Percentiles rank a stretch among this genome's conserved stretches.
Evolutionary conservation across 2,329 filamentous ascomycete genomes (phyloP).

Genomic region (Cadophora luteo-olivacea): DNA sequence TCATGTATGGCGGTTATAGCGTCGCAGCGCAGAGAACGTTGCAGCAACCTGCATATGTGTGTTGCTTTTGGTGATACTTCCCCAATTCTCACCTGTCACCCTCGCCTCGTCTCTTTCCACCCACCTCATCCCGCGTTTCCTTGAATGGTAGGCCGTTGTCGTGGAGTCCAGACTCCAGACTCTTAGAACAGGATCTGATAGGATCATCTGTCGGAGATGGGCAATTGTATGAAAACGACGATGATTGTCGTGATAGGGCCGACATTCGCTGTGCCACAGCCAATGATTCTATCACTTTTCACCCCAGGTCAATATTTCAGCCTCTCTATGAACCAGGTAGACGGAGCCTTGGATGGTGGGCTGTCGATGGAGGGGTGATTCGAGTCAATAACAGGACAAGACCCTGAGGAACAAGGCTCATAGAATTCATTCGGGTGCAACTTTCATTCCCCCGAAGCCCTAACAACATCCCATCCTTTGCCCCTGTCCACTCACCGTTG

Average conservation of each 20-base stretch:
- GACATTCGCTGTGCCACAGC: neutral
- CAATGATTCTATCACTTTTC: neutral
- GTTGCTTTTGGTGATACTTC: constrained; percentile 10
- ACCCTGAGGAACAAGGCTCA: constrained; percentile 12
- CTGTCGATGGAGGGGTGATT: neutral
- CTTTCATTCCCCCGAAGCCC: neutral
- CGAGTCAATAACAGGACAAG: neutral
- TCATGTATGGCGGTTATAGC: constrained; percentile 9
- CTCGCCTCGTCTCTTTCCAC: neutral
- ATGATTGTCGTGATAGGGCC: constrained; percentile 14
- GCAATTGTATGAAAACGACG: neutral
- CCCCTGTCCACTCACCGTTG: neutral
- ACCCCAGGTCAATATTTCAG: constrained; percentile 22
- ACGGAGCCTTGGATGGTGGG: neutral
- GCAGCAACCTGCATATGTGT: constrained; percentile 11
- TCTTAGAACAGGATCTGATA: neutral
- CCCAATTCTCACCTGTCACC: neutral
- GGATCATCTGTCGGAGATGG: neutral
- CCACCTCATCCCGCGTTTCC: neutral
- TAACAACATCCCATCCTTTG: neutral
- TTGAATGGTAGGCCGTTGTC: neutral
- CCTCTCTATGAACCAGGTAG: constrained; percentile 22
- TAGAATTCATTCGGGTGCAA: neutral
- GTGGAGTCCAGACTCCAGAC: neutral
- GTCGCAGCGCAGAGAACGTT: neutral